Evolutionary conservation across 1,284 basidiomycete genomes (phyloP).

Genomic region (Microbotryum lychnidis-dioicae): DNA sequence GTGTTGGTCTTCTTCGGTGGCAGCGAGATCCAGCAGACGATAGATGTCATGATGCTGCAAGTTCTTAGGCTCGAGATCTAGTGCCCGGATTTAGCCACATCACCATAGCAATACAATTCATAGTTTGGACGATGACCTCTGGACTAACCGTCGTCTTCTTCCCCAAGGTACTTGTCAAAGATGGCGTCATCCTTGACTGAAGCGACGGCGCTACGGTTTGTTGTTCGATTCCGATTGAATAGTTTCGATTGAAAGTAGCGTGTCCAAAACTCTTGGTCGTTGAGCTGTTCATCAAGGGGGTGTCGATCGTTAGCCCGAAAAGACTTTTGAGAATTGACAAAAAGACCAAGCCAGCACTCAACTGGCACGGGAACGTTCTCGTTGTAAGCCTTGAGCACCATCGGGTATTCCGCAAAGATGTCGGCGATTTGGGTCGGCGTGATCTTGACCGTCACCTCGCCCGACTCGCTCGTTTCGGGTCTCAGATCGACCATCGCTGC

Average conservation of each 20-base stretch:
- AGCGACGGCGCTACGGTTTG: constrained; percentile 57
- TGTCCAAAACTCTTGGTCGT: constrained; percentile 88
- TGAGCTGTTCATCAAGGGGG: constrained; percentile 49
- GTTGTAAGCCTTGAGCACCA: constrained; percentile 81
- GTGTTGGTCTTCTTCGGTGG: constrained; percentile 84
- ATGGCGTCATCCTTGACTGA: constrained; percentile 85
- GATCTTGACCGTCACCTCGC: constrained; percentile 80
- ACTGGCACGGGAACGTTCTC: constrained; percentile 86
- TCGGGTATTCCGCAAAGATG: constrained; percentile 95
- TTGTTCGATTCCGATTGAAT: constrained; percentile 88
- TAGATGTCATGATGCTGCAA: constrained; percentile 61
- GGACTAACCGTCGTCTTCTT: constrained; percentile 77
- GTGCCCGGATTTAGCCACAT: background rate
- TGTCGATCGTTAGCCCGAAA: background rate
- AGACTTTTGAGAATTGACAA: constrained; percentile 11
- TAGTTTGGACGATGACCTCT: too few species aligned
- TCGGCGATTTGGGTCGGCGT: constrained; percentile 88
- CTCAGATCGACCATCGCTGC: constrained; percentile 84
- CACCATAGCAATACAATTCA: constrained; percentile 1
- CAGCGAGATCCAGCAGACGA: constrained; percentile 72
- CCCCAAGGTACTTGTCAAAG: constrained; percentile 90
- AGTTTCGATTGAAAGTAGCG: constrained; percentile 92
- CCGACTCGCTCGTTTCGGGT: constrained; percentile 61
- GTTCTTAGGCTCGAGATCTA: constrained; percentile 72
- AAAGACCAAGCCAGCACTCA: background rate